Base-by-base conservation (phyloP, 78 protist species). In the Trichosphaerium sp. region DNA sequence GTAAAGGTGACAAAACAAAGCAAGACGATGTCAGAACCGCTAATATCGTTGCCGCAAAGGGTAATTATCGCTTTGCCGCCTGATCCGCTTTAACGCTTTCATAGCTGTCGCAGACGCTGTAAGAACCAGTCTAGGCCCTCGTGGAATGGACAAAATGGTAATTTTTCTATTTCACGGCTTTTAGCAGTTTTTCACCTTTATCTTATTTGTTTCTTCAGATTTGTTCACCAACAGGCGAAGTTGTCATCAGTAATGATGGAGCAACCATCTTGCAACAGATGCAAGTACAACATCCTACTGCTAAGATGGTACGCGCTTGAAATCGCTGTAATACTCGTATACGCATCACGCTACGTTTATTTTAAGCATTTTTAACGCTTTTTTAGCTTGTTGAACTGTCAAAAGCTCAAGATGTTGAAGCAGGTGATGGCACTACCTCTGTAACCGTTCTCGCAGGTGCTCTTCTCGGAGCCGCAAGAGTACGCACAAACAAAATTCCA, bases 351-450 rank as follows among this genome's bases (percentile, higher is more conserved):
- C 31, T 15, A 15, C 31, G 49, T 44, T 15, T 15, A 15, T 15
- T 44, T 44, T 44, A 15, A 21, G 49, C 49, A 21, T 44, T 44
- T 44, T 44, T 44, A 21, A 21, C 15, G 49, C 49, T 44, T 25
- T 8, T 4, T 42, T 48, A 90, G 97, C 83, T 97, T 12, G 97
- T 94, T 41, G 98, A 97, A 63, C 67, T 98, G 35, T 84, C 97
- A 34, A 65, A 84, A 55, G 93, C 99, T 4, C 99, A 98, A 78
- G 99, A 98, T 55, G 77, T 94, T 44, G 99, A 97, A 82, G 99
- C 99, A 0, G 99, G 99, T 4, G 99, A 98, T 64, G 99, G 99
- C 38, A 98, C 99, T 1, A 98, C 99, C 23, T 76, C 96, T n/a
- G 99, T 97, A 0, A 95, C 92, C 18, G 98, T 97, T 15, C 57